Base-by-base conservation (phyloP, 306 rosid species). In the Lithocarpus polystachyus region DNA sequence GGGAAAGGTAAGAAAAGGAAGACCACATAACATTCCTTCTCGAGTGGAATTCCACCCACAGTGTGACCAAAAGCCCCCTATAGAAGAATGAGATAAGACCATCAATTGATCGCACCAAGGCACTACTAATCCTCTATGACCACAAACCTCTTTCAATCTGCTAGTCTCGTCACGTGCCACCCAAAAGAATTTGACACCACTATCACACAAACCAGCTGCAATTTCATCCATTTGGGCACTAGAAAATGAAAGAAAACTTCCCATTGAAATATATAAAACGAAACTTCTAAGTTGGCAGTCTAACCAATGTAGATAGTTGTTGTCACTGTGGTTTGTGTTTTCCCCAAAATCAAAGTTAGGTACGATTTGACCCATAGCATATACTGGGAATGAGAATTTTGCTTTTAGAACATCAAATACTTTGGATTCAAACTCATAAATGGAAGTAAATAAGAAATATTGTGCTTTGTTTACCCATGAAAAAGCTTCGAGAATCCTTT, bases 341-440 rank as follows among this genome's bases (percentile, higher is more conserved):
- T 37, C 43, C 1, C 43, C 82, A 18, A 75, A 77, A 20, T 77
- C 85, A 9, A 90, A 71, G 37, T 83, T 79, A 15, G 89, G 91
- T 73, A 87, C 80, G 20, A 87, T 77, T 28, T 90, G 92, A 37
- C 89, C 91, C 45, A 87, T 68, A 14, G 88, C 82, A 75, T 75
- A 88, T 28, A 90, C 48, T 1, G 84, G 89, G 65, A 85, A 84
- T 35, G 88, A 54, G 57, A 75, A 77, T 33, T 71, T 76, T 2
- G 88, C 70, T 62, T 73, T 75, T 35, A 90, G 68, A 70, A 73
- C 43, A 60, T 85, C 79, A 26, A 87, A 77, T 22, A 64, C 71
- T 85, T 78, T 73, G 11, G 78, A 6, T 67, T 90, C 94, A 0
- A 90, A 52, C 71, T 88, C 91, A 14, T 87, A 83, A n/a, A 88